phyloP scores from a whole-genome alignment of 495 filamentous ascomycete species.

The Annulohypoxylon stygium region DNA sequence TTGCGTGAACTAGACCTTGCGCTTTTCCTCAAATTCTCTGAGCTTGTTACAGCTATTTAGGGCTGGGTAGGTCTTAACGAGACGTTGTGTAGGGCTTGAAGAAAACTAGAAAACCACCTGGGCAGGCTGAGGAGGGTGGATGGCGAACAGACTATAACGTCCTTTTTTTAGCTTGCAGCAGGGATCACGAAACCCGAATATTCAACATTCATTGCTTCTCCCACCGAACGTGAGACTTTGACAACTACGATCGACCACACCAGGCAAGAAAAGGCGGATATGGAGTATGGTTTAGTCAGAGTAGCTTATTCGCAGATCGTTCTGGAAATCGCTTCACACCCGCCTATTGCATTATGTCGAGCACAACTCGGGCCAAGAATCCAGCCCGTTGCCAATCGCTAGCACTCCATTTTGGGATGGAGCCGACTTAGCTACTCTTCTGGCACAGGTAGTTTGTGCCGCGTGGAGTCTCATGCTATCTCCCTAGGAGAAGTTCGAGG shows the following conservation, averaged over 20 bases:
- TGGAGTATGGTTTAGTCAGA: slow-evolving; percentile 35
- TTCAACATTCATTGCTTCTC: slow-evolving; percentile 36
- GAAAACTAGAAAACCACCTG: slow-evolving; percentile 4
- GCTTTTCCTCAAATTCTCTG: slow-evolving; percentile 28
- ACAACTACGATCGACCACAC: slow-evolving; percentile 37
- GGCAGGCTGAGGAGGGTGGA: slow-evolving; percentile 19
- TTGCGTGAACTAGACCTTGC: slow-evolving; percentile 34
- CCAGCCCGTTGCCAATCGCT: slow-evolving; percentile 24
- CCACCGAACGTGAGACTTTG: slow-evolving; percentile 38
- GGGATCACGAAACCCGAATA: slow-evolving; percentile 51
- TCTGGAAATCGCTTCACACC: slow-evolving; percentile 30
- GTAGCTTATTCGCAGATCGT: slow-evolving; percentile 44
- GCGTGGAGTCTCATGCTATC: slow-evolving; percentile 46
- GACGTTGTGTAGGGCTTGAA: slow-evolving; percentile 25
- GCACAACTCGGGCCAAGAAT: slow-evolving; percentile 30
- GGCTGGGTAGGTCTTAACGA: slow-evolving; percentile 37
- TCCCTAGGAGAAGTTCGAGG: slow-evolving; percentile 45
- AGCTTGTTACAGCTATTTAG: slow-evolving; percentile 43
- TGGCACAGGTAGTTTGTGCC: slow-evolving; percentile 40
- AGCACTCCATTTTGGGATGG: slow-evolving; percentile 34
- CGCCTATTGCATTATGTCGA: slow-evolving; percentile 22
- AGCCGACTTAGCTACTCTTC: slow-evolving; percentile 35
- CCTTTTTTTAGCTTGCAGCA: slow-evolving; percentile 47
- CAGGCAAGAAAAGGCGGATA: slow-evolving; percentile 33
- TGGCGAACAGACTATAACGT: slow-evolving; percentile 39